Evolutionary conservation across 2,329 filamentous ascomycete genomes (phyloP).

Genomic region (Laburnicola sp.): DNA sequence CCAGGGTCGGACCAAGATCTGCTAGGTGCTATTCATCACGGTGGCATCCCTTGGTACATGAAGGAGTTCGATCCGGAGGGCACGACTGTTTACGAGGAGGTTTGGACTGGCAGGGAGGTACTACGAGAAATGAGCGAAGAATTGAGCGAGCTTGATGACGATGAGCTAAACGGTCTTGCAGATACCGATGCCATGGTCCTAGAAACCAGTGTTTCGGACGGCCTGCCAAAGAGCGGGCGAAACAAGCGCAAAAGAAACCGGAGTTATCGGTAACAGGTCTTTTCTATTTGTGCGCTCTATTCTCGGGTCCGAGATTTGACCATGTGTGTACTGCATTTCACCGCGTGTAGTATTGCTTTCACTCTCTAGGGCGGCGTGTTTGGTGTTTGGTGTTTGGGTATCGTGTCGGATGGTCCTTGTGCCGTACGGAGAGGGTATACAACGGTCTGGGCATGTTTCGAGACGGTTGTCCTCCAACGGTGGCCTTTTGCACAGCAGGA

Average conservation of each 20-base stretch:
- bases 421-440: background rate
- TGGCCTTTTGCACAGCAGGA: background rate
- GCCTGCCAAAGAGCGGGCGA: constrained; percentile 35
- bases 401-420: background rate
- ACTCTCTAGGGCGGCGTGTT: constrained; percentile 2
- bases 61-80: constrained; percentile 77
- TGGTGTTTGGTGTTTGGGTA: constrained; percentile 1
- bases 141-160: constrained; percentile 88
- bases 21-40: constrained; percentile 53
- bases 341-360: background rate
- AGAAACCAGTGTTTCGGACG: constrained; percentile 23
- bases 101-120: constrained; percentile 73
- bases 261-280: constrained; percentile 19
- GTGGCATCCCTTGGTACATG: constrained; percentile 88
- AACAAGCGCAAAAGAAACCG: constrained; percentile 13
- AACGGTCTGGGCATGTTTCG: constrained; percentile 3
- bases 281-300: constrained; percentile 1
- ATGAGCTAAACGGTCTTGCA: constrained; percentile 70
- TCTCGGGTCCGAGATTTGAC: constrained; percentile 4
- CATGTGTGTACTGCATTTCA: constrained; percentile 13
- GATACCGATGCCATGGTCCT: constrained; percentile 37
- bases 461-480: background rate
- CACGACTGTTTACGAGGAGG: constrained; percentile 74
- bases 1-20: constrained; percentile 60
- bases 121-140: constrained; percentile 77